phyloP scores from a whole-genome alignment of 2,329 filamentous ascomycete species.

The Penicillium verrucosum region DNA sequence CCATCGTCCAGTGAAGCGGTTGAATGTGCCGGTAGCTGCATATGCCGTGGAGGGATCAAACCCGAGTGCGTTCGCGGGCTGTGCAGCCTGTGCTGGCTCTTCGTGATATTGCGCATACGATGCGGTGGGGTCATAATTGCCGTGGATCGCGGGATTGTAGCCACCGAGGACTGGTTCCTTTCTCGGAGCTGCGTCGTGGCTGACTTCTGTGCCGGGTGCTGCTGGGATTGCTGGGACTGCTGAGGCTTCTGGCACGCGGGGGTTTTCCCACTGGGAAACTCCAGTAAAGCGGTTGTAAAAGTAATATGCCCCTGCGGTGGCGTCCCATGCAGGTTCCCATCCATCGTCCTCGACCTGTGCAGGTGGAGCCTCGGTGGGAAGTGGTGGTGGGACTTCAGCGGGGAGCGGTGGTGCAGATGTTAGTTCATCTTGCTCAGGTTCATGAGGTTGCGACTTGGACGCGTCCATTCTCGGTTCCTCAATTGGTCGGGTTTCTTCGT shows the following conservation, averaged over 20 bases:
- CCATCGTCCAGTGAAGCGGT: conserved; percentile 83
- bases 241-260: conserved; percentile 59
- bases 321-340: conserved; percentile 79
- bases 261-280: conserved; percentile 80
- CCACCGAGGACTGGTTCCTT: conserved; percentile 58
- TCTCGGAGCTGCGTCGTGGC: conserved; percentile 30
- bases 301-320: conserved; percentile 66
- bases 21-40: conserved; percentile 72
- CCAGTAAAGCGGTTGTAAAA: conserved; percentile 81
- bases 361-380: conserved; percentile 54
- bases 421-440: conserved; percentile 18
- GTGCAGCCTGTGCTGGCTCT: conserved; percentile 29
- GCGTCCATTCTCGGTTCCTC: conserved; percentile 48
- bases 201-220: conserved; percentile 27
- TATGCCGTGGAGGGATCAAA: conserved; percentile 54
- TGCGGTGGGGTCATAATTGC: conserved; percentile 93
- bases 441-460: conserved; percentile 15
- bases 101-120: conserved; percentile 72
- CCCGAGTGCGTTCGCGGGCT: conserved; percentile 15
- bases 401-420: conserved; percentile 40
- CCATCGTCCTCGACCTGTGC: conserved; percentile 57
- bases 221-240: conserved; percentile 11
- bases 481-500: neutral
- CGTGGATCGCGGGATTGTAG: conserved; percentile 95
- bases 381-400: conserved; percentile 45